phyloP scores from a whole-genome alignment of 768 basidiomycete genomes.

The Tricholoma saponaceum region DNA sequence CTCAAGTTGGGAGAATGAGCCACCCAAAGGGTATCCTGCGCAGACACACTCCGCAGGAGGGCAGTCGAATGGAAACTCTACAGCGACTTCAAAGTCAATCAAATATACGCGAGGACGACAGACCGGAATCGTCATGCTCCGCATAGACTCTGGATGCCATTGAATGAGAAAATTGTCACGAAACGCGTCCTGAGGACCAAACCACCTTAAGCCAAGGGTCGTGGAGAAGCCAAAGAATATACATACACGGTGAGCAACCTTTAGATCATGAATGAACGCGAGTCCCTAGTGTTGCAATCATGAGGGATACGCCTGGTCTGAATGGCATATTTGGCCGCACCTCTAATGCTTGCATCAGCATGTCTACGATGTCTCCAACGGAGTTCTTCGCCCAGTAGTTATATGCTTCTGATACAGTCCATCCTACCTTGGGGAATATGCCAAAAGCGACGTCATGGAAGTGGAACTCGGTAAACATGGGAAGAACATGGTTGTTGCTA shows the following conservation, averaged over 20 bases:
- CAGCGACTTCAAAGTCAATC: conserved; percentile 27
- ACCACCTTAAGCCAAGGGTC: not conserved
- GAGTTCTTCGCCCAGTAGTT: no score
- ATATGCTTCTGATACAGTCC: no score
- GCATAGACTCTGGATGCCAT: conserved; percentile 26
- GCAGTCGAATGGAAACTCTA: conserved; percentile 20
- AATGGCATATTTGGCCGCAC: conserved; percentile 1
- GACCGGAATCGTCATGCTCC: conserved; percentile 8
- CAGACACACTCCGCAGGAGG: conserved; percentile 11
- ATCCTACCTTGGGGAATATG: no score
- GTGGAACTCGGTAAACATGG: no score
- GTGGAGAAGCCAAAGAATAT: not conserved
- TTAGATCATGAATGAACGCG: conserved; percentile 17
- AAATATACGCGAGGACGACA: conserved; percentile 28
- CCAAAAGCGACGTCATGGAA: no score
- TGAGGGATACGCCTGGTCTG: conserved; percentile 3
- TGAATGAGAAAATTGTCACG: conserved; percentile 27
- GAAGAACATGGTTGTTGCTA: no score
- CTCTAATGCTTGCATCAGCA: no score
- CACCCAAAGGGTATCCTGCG: conserved; percentile 12
- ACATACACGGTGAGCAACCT: conserved; percentile 24
- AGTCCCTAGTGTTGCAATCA: conserved; percentile 14
- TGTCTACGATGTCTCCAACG: no score
- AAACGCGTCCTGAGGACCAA: conserved; percentile 21
- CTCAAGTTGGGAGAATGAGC: conserved; percentile 11